Conservation (phyloP, 257 asterid genomes). For the Solanum lycopersicoides region DNA sequence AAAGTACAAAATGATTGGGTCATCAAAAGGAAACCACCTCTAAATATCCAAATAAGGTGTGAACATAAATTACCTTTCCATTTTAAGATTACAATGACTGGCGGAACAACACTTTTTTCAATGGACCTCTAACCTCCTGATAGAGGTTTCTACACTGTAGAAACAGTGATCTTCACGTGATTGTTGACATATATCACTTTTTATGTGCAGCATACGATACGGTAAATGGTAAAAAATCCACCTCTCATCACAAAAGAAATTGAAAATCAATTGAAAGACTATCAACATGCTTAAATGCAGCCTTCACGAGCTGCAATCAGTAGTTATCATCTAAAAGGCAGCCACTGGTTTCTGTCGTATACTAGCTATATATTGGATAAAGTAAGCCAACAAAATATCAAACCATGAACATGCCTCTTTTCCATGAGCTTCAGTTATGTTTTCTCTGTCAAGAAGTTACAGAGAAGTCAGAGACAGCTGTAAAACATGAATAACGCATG, state of each 20-base stretch:
- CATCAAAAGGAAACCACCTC: neutral
- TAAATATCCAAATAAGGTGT: neutral
- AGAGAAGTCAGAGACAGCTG: slow-evolving; percentile 6
- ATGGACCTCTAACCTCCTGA: slow-evolving; percentile 50
- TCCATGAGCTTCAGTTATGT: slow-evolving; percentile 7
- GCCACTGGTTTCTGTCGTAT: slow-evolving; percentile 15
- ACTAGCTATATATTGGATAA: slow-evolving; percentile 17
- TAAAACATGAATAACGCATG: neutral
- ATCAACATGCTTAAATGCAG: slow-evolving; percentile 93
- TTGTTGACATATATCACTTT: slow-evolving; percentile 30
- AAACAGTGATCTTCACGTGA: slow-evolving; percentile 52
- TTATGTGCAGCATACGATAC: slow-evolving; percentile 43
- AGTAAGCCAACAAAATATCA: slow-evolving; percentile 2
- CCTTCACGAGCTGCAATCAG: slow-evolving; percentile 86
- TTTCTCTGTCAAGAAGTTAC: slow-evolving; percentile 22
- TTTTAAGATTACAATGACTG: slow-evolving; percentile 27
- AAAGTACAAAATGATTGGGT: slow-evolving; percentile 6
- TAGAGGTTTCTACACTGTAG: slow-evolving; percentile 50
- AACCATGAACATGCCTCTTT: neutral
- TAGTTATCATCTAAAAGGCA: slow-evolving; percentile 51
- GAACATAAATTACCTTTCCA: slow-evolving; percentile 60
- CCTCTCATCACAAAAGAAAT: slow-evolving; percentile 55
- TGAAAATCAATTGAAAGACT: slow-evolving; percentile 46
- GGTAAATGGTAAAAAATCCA: slow-evolving; percentile 48
- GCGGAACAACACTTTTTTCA: slow-evolving; percentile 21